Evolutionary conservation across 2,329 filamentous ascomycete species (phyloP).

Genomic region (Cordyceps cicadae): DNA sequence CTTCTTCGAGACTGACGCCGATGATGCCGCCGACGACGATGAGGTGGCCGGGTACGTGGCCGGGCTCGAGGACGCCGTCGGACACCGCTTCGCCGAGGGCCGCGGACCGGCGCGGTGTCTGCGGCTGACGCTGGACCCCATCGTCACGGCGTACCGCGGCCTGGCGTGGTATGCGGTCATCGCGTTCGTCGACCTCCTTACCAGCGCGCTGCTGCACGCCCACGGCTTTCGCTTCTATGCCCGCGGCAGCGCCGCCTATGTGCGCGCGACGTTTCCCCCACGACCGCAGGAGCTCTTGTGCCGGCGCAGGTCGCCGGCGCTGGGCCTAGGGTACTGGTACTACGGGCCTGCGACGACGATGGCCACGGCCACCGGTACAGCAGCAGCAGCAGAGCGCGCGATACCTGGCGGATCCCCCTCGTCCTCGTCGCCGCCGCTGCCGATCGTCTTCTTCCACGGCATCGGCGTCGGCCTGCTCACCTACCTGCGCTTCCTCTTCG

Average conservation of each 20-base stretch:
- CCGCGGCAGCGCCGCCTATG: slow-evolving; percentile 24
- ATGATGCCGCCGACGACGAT: slow-evolving; percentile 22
- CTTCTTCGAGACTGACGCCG: slow-evolving; percentile 45
- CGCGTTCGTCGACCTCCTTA: slow-evolving; percentile 45
- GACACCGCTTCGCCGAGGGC: slow-evolving; percentile 43
- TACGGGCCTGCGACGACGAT: background rate
- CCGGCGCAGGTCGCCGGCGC: slow-evolving; percentile 37
- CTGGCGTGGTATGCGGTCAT: slow-evolving; percentile 56
- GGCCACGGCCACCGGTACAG: background rate
- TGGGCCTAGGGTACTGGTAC: slow-evolving; percentile 55
- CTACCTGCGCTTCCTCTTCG: slow-evolving; percentile 49
- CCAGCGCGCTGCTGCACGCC: slow-evolving; percentile 36
- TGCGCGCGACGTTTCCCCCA: slow-evolving; percentile 44
- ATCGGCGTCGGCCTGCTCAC: slow-evolving; percentile 61
- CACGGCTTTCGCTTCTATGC: slow-evolving; percentile 46
- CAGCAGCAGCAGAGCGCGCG: too few species aligned
- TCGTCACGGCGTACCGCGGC: slow-evolving; percentile 53
- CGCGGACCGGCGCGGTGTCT: slow-evolving; percentile 47
- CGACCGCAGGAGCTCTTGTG: slow-evolving; percentile 43
- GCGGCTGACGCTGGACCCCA: slow-evolving; percentile 57
- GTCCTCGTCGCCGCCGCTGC: slow-evolving; percentile 30
- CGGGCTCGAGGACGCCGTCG: slow-evolving; percentile 45
- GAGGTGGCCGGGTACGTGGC: slow-evolving; percentile 42
- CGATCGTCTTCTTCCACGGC: slow-evolving; percentile 62
- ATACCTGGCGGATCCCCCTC: too few species aligned